Percentiles rank a stretch among this genome's conserved stretches.
These are phyloP conservation scores for Barnettozyma californica DNA, from an alignment of 805 yeast species.

Conservation along the genomic window DNA sequence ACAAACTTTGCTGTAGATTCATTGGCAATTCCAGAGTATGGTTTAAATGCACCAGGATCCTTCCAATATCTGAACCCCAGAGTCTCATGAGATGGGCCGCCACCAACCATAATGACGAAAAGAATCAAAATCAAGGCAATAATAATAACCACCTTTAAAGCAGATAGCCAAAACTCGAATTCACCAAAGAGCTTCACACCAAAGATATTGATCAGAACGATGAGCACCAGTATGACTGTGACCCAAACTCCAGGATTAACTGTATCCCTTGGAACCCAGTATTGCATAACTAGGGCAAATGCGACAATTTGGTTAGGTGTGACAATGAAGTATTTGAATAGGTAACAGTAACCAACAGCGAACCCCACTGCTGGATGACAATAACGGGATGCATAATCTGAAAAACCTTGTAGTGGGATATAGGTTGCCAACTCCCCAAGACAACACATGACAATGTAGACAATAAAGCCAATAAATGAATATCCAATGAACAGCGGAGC, in stretches of 20 bases:
- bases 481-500: constrained; percentile 47
- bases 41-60: constrained; percentile 58
- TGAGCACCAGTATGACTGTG: constrained; percentile 33
- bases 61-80: constrained; percentile 66
- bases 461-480: constrained; percentile 59
- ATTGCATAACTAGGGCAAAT: constrained; percentile 41
- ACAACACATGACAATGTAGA: constrained; percentile 59
- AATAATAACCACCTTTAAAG: constrained; percentile 47
- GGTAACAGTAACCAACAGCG: constrained; percentile 22
- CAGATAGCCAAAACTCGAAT: constrained; percentile 44
- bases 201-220: constrained; percentile 41
- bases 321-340: constrained; percentile 17
- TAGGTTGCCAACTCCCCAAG: constrained; percentile 64
- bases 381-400: constrained; percentile 49
- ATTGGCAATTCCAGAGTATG: constrained; percentile 18
- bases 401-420: constrained; percentile 56
- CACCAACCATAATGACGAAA: constrained; percentile 64
- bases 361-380: constrained; percentile 18
- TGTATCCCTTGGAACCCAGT: constrained; percentile 38
- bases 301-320: constrained; percentile 43
- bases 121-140: constrained; percentile 59
- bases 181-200: constrained; percentile 52
- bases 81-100: constrained; percentile 68
- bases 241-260: constrained; percentile 61
- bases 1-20: constrained; percentile 44